Evolutionary conservation across 208 protist genomes (phyloP).

Genomic region (Leishmania mexicana): DNA sequence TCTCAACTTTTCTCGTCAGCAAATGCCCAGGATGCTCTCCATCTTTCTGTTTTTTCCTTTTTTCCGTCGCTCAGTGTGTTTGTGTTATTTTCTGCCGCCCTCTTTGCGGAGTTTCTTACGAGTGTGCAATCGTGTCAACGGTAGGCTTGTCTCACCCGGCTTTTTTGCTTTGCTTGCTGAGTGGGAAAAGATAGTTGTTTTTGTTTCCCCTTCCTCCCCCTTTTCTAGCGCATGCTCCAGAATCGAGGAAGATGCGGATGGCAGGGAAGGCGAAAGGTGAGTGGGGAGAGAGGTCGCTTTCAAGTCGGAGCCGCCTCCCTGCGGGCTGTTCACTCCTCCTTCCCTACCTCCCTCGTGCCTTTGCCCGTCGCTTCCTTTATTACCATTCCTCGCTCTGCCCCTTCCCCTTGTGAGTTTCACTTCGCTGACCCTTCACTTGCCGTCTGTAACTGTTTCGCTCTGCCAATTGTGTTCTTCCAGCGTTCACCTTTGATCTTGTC

Average conservation of each 20-base stretch:
- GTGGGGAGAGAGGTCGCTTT: neutral
- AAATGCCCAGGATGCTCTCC: neutral
- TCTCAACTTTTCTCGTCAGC: neutral
- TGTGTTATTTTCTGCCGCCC: slow-evolving; percentile 2
- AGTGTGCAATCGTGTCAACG: neutral
- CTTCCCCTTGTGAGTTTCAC: neutral
- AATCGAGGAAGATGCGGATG: neutral
- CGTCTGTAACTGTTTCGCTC: neutral
- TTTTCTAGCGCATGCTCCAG: neutral
- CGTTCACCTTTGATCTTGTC: neutral
- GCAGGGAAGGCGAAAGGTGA: neutral
- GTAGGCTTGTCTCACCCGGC: neutral
- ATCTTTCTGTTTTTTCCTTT: neutral
- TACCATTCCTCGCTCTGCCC: neutral
- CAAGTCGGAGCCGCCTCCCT: neutral
- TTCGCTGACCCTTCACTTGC: neutral
- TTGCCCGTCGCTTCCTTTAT: neutral
- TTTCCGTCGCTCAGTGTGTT: slow-evolving; percentile 19
- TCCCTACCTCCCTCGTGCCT: neutral
- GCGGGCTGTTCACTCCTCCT: neutral
- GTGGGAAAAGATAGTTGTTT: neutral
- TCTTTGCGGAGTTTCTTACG: neutral
- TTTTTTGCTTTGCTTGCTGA: neutral
- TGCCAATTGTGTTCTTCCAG: neutral
- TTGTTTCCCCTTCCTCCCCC: neutral